These are phyloP conservation scores for Paspalum vaginatum DNA, from an alignment of 176 grass and related monocot species.

Conservation along the genomic window DNA sequence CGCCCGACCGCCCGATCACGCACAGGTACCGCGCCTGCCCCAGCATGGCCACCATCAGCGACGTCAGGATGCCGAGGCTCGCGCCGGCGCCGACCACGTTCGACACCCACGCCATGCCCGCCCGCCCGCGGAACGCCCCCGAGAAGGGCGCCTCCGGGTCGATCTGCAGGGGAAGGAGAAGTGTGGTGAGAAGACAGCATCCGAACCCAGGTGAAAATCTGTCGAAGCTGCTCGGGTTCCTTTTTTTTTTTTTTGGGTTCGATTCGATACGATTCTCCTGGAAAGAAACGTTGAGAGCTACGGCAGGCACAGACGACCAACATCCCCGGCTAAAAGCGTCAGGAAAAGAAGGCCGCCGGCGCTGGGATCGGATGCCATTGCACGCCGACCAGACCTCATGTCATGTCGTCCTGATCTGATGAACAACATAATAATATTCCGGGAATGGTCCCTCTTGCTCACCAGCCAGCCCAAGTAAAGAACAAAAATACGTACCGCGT, in stretches of 20 bases:
- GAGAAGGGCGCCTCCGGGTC: conserved; percentile 89
- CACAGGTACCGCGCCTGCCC: conserved; percentile 92
- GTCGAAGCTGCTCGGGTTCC: not conserved
- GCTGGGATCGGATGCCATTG: conserved; percentile 22
- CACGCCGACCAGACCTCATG: not conserved
- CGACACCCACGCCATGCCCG: conserved; percentile 75
- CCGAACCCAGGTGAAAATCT: not conserved
- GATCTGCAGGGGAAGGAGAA: conserved; percentile 47
- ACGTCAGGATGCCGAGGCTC: conserved; percentile 89
- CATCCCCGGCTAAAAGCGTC: conserved; percentile 14
- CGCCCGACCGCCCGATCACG: conserved; percentile 83
- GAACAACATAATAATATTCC: conserved; percentile 25
- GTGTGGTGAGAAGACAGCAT: not conserved
- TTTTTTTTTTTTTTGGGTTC: too few species aligned
- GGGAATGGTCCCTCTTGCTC: not conserved
- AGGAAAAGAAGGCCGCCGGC: not conserved
- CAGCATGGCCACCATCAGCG: conserved; percentile 86
- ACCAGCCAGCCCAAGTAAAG: not conserved
- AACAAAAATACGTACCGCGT: conserved; percentile 53
- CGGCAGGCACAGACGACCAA: conserved; percentile 19
- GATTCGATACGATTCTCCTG: not conserved
- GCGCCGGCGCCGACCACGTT: conserved; percentile 83
- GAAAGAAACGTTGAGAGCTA: not conserved
- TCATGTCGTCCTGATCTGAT: not conserved
- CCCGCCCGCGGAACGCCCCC: conserved; percentile 59